These are phyloP conservation scores for Dryas alaskensis DNA, from an alignment of 306 rosid genomes.

Conservation along the genomic window DNA sequence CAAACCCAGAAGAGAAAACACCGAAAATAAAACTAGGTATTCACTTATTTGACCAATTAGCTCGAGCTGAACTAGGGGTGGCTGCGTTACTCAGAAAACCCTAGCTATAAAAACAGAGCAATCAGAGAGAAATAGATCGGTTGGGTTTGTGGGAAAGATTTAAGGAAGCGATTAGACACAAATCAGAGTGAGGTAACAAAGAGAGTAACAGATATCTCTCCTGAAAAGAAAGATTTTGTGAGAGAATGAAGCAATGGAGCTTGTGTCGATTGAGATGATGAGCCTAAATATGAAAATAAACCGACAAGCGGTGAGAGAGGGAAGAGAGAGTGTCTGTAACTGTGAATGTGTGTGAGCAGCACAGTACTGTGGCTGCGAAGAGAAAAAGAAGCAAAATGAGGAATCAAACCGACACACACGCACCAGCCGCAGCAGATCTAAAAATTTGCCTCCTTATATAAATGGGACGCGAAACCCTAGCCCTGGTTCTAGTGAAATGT, in stretches of 20 bases:
- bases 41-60: not conserved
- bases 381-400: conserved; percentile 13
- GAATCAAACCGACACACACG: conserved; percentile 52
- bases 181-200: not conserved
- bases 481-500: conserved; percentile 14
- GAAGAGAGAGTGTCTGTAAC: not conserved
- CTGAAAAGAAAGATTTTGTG: not conserved
- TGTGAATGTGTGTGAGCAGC: not conserved
- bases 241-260: not conserved
- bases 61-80: not conserved
- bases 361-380: not conserved
- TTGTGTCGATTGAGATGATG: conserved; percentile 14
- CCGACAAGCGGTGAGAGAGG: conserved; percentile 21
- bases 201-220: not conserved
- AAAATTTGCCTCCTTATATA: conserved; percentile 49
- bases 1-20: conserved; percentile 30
- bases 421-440: conserved; percentile 62
- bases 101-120: conserved; percentile 13
- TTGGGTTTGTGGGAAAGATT: not conserved
- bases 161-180: conserved; percentile 1
- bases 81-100: not conserved
- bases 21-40: conserved; percentile 12
- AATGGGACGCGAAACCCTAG: conserved; percentile 76
- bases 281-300: not conserved
- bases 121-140: conserved; percentile 28